phyloP scores from a whole-genome alignment of 495 filamentous ascomycete species.

The Aspergillus mulundensis region DNA sequence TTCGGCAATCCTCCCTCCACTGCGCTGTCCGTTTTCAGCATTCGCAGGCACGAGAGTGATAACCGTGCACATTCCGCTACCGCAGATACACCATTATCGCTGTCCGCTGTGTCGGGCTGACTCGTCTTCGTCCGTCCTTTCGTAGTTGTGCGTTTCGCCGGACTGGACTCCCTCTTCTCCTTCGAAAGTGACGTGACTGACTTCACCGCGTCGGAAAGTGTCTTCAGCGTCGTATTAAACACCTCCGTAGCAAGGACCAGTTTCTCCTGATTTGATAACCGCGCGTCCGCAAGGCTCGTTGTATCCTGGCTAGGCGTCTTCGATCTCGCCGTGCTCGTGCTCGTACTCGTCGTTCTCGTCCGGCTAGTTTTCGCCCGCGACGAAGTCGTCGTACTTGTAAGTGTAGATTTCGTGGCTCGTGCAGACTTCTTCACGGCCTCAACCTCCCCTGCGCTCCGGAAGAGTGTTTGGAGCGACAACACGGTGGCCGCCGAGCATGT shows the following conservation, averaged over 20 bases:
- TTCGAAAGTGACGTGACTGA: conserved; percentile 13
- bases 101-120: conserved; percentile 11
- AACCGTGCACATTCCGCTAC: conserved; percentile 72
- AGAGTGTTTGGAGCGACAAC: conserved; percentile 42
- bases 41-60: conserved; percentile 66
- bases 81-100: conserved; percentile 31
- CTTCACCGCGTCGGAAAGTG: conserved; percentile 70
- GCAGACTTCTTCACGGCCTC: conserved; percentile 16
- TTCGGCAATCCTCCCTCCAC: conserved; percentile 50
- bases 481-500: conserved; percentile 48
- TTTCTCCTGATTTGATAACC: conserved; percentile 56
- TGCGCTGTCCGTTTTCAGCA: conserved; percentile 47
- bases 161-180: conserved; percentile 39
- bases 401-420: conserved; percentile 22
- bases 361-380: conserved; percentile 27
- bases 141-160: conserved; percentile 48
- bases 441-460: conserved; percentile 28
- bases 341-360: conserved; percentile 31
- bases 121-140: conserved; percentile 11
- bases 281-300: conserved; percentile 26
- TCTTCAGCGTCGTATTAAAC: conserved; percentile 71
- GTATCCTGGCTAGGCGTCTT: conserved; percentile 16
- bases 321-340: conserved; percentile 25
- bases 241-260: conserved; percentile 74
- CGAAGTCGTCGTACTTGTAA: conserved; percentile 7